Evolutionary conservation across 2,329 filamentous ascomycete species (phyloP), one percentile per base, ranked within the genome.

Genomic region (Exutisphaerella laricina): DNA sequence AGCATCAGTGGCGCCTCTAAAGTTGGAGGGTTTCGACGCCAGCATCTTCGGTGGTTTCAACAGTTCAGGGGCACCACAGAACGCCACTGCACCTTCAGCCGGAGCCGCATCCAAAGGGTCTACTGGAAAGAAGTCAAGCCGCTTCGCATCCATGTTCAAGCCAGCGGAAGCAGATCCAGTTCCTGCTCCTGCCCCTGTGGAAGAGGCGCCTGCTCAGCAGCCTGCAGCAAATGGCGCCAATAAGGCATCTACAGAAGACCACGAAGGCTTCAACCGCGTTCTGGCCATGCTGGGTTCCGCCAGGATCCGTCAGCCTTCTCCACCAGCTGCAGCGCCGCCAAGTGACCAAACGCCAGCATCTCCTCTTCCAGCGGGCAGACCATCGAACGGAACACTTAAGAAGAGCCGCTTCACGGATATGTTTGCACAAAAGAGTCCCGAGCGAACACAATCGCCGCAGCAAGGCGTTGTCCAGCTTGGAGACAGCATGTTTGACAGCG

Each of bases 81-180:
- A 21, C 9, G 38, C 36, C 4, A 37, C 49, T 10, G 54, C 44
- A 4, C 34, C 61, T 46, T 22, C 32, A 6, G 34, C 38, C n/a
- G 32, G 37, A 13, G 35, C 37, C 10, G 20, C 46, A 6, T 50
- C 60, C 37, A 76, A 68, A 51, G 58, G 66, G 2, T 10, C 35
- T 26, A 48, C 60, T 1, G 65, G 73, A 9, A 85, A 85, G 61
- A 89, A 90, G 59, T 78, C 85, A 4, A 96, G 89, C 9, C 77
- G 88, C 41, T 96, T 96, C 61, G 88, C 88, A 38, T 87, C 84
- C 3, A 85, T 96, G 60, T 73, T 73, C 49, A 66, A 68, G 38
- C 45, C 55, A 17, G 36, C 46, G 9, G 49, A 51, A 17, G 36
- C 53, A 28, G 54, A 57, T 33, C 35, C 41, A 6, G 49, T 50